Conservation (phyloP, 345 rosid genomes). For the Populus nigra region DNA sequence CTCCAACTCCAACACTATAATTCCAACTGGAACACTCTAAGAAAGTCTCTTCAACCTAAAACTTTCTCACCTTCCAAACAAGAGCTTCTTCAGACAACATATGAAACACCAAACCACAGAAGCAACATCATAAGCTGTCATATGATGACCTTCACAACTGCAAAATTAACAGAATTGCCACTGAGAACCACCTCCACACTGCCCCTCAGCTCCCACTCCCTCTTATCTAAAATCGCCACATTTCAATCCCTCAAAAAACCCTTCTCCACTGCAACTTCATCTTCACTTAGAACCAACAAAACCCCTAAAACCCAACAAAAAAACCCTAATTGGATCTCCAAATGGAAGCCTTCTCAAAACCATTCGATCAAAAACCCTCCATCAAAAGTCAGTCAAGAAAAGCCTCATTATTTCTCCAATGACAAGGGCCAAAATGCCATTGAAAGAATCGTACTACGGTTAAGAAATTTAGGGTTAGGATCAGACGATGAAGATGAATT, state of each 20-base stretch:
- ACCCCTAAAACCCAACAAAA: constrained; percentile 24
- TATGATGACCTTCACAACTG: constrained; percentile 50
- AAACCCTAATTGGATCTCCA: constrained; percentile 57
- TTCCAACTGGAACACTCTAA: neutral
- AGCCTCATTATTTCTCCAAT: constrained; percentile 22
- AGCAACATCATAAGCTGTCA: neutral
- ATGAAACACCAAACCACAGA: constrained; percentile 16
- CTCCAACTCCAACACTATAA: neutral
- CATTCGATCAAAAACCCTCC: constrained; percentile 9
- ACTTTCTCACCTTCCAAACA: constrained; percentile 23
- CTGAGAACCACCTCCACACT: constrained; percentile 55
- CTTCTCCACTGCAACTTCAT: constrained; percentile 30
- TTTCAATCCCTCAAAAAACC: constrained; percentile 28
- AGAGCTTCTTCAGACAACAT: neutral
- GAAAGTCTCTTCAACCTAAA: constrained; percentile 11
- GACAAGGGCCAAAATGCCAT: constrained; percentile 67
- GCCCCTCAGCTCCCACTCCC: constrained; percentile 44
- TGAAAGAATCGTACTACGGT: constrained; percentile 77
- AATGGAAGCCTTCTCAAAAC: constrained; percentile 25
- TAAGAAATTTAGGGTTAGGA: constrained; percentile 75
- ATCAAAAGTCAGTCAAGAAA: constrained; percentile 13
- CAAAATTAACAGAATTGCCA: constrained; percentile 66
- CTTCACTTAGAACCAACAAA: constrained; percentile 32
- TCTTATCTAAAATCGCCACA: constrained; percentile 35
- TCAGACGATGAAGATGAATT: constrained; percentile 63